phyloP scores from a whole-genome alignment of 306 rosid species.

The Neltuma alba region DNA sequence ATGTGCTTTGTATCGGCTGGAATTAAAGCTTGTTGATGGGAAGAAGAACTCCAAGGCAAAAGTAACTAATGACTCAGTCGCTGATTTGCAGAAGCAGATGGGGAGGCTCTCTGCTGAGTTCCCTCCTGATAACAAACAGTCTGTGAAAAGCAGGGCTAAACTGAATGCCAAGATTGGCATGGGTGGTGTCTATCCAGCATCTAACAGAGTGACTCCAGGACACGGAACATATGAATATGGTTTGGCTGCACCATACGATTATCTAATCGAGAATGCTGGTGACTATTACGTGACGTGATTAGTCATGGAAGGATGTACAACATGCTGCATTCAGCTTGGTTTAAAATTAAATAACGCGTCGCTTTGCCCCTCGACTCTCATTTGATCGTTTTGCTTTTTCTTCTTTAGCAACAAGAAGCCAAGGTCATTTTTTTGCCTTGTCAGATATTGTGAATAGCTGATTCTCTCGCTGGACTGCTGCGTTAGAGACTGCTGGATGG shows the following conservation, averaged over 20 bases:
- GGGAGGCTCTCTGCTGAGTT: slow-evolving; percentile 97
- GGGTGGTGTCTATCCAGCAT: slow-evolving; percentile 63
- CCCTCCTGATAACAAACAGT: slow-evolving; percentile 75
- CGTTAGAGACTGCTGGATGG: slow-evolving; percentile 48
- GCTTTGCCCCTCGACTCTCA: slow-evolving; percentile 2
- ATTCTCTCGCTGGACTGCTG: slow-evolving; percentile 44
- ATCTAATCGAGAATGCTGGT: slow-evolving; percentile 62
- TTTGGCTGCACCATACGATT: slow-evolving; percentile 68
- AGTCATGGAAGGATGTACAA: slow-evolving; percentile 39
- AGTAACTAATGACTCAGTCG: slow-evolving; percentile 74
- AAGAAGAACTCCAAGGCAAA: slow-evolving; percentile 84
- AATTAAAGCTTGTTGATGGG: slow-evolving; percentile 93
- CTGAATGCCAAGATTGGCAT: slow-evolving; percentile 61
- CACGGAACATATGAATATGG: slow-evolving; percentile 69
- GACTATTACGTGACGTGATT: slow-evolving; percentile 67
- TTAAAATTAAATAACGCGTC: slow-evolving; percentile 35
- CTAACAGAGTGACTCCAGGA: slow-evolving; percentile 56
- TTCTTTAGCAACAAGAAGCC: slow-evolving; percentile 40
- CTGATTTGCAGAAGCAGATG: slow-evolving; percentile 99
- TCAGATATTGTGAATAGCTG: slow-evolving; percentile 64
- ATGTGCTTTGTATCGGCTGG: slow-evolving; percentile 92
- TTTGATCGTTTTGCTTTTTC: slow-evolving; percentile 16
- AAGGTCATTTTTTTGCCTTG: slow-evolving; percentile 62
- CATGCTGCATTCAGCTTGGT: slow-evolving; percentile 41
- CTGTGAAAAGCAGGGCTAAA: slow-evolving; percentile 76